Evolutionary conservation across 225 moss, liverwort and hornwort species (phyloP), one percentile per base, ranked within the genome.

Genomic region (Anthoceros angustus): DNA sequence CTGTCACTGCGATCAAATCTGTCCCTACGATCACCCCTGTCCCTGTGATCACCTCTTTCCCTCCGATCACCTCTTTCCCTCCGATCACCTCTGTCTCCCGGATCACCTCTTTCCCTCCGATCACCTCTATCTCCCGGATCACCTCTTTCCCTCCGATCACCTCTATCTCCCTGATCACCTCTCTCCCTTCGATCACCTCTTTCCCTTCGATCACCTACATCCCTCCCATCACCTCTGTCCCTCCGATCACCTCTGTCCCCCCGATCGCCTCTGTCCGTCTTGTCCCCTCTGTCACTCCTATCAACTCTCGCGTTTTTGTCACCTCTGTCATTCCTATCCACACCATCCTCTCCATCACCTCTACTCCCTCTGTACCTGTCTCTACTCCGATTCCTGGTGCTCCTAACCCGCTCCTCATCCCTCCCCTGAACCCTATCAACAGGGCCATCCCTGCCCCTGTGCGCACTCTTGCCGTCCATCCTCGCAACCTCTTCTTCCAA

Each of bases 331-430:
- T 32, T 32, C 32, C 32, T 32, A 32, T 32, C 32, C 1, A 32
- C 32, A 32, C 32, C 32, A 4, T 32, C 32, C 32, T 74, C 80
- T 55, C 68, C 43, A 10, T 82, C 40, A 39, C 69, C 20, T 65
- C 75, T 39, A 70, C 43, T 46, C 10, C 74, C 83, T 12, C 75
- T 69, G 45, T 73, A 76, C 63, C 74, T 74, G 21, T 63, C 77
- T 26, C 72, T 55, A 40, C 68, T 73, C 62, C 71, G 66, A 42
- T 50, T 72, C 39, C 63, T 32, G 32, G 32, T 63, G 12, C 21
- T 23, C 64, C 82, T 66, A 26, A 68, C 79, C 41, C 76, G 69
- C 40, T 63, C 65, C 21, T 23, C 39, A 38, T 63, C 63, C 63
- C 63, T 14, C 4, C n/a, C 63, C 21, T 38, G 12, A 11, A 24